These are phyloP conservation scores for Thoreauomyces humboldtii DNA, from an alignment of 192 early-diverging fungal species.

Conservation along the genomic window DNA sequence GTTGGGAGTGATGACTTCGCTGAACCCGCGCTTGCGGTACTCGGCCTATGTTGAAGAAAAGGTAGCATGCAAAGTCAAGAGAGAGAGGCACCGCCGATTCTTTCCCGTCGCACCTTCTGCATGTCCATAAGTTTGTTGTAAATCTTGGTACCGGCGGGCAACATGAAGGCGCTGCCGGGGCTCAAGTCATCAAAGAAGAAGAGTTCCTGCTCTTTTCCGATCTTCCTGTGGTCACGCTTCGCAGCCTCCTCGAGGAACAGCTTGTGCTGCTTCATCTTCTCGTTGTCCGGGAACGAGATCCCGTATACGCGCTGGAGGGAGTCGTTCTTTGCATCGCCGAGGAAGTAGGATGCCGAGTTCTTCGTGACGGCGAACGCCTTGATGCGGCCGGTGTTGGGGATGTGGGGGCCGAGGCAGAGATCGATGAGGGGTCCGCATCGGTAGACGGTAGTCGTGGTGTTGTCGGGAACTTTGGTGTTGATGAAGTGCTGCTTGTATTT, in stretches of 20 bases:
- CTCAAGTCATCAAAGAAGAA: conserved; percentile 97
- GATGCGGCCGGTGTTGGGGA: conserved; percentile 90
- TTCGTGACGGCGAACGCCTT: conserved; percentile 90
- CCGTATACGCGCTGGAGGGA: conserved; percentile 98
- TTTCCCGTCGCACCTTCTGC: conserved; percentile 77
- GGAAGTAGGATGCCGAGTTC: conserved; percentile 98
- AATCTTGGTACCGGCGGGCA: conserved; percentile 93
- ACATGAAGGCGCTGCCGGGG: conserved; percentile 91
- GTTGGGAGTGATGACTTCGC: conserved; percentile 96
- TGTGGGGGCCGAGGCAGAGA: conserved; percentile 92
- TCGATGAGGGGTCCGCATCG: conserved; percentile 98
- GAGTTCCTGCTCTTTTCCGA: conserved; percentile 94
- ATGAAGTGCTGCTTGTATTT: conserved; percentile 97
- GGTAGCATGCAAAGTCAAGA: conserved; percentile 1
- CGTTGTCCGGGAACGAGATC: conserved; percentile 97
- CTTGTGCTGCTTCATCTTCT: conserved; percentile 95
- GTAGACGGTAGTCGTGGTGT: conserved; percentile 94
- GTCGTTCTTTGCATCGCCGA: conserved; percentile 96
- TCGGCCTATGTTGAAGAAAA: conserved; percentile 45
- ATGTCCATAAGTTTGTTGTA: conserved; percentile 94
- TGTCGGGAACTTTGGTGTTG: conserved; percentile 85
- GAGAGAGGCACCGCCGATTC: not conserved
- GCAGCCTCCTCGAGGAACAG: conserved; percentile 94
- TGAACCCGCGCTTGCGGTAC: conserved; percentile 91
- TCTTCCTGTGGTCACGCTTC: conserved; percentile 95